These are phyloP conservation scores for Pythium rhizo-oryzae DNA, from an alignment of 352 stramenopile genomes.

Conservation along the genomic window DNA sequence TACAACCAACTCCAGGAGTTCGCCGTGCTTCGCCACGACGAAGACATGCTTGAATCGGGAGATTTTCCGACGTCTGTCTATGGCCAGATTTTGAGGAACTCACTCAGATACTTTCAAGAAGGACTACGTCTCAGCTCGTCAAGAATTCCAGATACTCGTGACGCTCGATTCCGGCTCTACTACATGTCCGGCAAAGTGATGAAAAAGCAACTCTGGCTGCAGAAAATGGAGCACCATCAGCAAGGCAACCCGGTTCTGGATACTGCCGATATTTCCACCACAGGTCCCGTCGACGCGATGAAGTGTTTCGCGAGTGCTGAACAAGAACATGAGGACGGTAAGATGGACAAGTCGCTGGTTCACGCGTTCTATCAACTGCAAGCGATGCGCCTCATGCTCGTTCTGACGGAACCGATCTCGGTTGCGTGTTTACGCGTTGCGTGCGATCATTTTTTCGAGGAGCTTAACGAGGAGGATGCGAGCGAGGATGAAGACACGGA, in stretches of 20 bases:
- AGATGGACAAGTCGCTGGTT: conserved; percentile 72
- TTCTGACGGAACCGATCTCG: conserved; percentile 33
- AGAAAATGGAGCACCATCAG: conserved; percentile 17
- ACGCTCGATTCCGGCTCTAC: conserved; percentile 62
- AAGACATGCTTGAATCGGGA: not conserved
- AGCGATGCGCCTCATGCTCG: conserved; percentile 59
- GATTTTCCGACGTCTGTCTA: conserved; percentile 13
- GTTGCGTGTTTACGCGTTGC: conserved; percentile 40
- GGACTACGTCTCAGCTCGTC: conserved; percentile 40
- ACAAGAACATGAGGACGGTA: conserved; percentile 52
- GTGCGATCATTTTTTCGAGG: conserved; percentile 64
- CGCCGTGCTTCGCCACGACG: conserved; percentile 40
- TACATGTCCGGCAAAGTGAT: conserved; percentile 81
- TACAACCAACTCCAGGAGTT: conserved; percentile 78
- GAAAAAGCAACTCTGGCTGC: conserved; percentile 55
- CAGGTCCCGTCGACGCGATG: conserved; percentile 31
- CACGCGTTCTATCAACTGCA: conserved; percentile 82
- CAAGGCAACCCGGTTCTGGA: not conserved
- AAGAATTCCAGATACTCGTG: conserved; percentile 37
- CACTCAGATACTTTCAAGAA: conserved; percentile 43
- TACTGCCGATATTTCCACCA: not conserved
- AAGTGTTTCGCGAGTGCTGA: conserved; percentile 62
- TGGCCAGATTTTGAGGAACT: conserved; percentile 32
- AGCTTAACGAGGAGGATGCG: conserved; percentile 37
- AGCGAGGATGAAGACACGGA: conserved; percentile 10